A percentile compares a stretch with the other conserved stretches of the same genome.
These are phyloP conservation scores for Annulohypoxylon moriforme DNA, from an alignment of 495 filamentous ascomycete species.

Conservation along the genomic window DNA sequence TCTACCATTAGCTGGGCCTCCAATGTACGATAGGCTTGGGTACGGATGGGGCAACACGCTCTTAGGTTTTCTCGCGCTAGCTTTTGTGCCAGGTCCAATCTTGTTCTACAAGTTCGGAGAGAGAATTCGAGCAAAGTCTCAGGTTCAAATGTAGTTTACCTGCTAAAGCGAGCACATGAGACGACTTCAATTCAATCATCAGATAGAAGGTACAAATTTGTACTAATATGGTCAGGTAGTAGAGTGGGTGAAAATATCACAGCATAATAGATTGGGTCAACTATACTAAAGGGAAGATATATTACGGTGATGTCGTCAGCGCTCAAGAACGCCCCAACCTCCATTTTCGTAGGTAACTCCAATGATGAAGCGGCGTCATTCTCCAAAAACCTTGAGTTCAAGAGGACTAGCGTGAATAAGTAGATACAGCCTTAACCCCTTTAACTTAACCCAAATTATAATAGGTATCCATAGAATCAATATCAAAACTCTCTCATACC, in stretches of 20 bases:
- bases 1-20: slow-evolving; percentile 65
- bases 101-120: slow-evolving; percentile 48
- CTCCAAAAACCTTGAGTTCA: neutral
- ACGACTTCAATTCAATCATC: too few species aligned
- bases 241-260: neutral
- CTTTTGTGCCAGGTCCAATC: slow-evolving; percentile 56
- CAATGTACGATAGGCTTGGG: slow-evolving; percentile 65
- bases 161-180: neutral
- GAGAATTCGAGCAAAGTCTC: neutral
- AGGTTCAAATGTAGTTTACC: neutral
- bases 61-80: slow-evolving; percentile 66
- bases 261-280: neutral
- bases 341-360: neutral
- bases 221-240: too few species aligned
- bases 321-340: neutral
- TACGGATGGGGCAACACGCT: slow-evolving; percentile 68
- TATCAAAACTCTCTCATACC: neutral
- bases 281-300: neutral
- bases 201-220: neutral
- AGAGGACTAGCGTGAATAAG: slow-evolving; percentile 1
- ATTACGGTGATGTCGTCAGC: neutral
- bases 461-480: neutral
- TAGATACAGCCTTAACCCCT: neutral
- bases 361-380: neutral
- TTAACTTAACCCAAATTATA: neutral